Base-by-base conservation (phyloP, 352 stramenopile genomes). In the Albugo candida region DNA sequence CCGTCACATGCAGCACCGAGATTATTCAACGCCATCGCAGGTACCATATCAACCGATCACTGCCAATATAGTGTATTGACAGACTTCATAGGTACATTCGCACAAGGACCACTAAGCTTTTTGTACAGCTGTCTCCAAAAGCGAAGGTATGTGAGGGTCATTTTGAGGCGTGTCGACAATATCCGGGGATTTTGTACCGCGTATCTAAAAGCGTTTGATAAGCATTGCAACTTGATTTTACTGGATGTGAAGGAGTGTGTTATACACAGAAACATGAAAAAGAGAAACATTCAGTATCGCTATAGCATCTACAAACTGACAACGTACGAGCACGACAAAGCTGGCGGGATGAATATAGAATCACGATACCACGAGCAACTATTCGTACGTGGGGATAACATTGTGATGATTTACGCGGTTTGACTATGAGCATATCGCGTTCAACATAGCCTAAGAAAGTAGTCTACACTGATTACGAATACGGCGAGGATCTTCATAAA, bases 161-260 rank as follows among this genome's bases (percentile, higher is more conserved):
- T 96, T 17, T 58, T 96, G 24, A 79, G 89, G 37, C 82, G 83
- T 43, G 68, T 95, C 20, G 89, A 95, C 57, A 91, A 77, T 50
- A 77, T 97, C 18, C 74, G 87, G 14, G 89, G 89, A 36, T 88
- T 70, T n/a, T 79, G 88, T 48, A 79, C 64, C 0, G 89, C 87
- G n/a, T 91, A 77, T 51, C 62, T 97, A 34, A 83, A 95, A 49
- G 86, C 82, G 5, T 96, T 96, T 55, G 89, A 97, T 61, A 96
- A 95, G 61, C 87, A 96, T 63, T 81, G 95, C 63, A 97, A 97
- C 60, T 49, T 97, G 36, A 76, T 96, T 41, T 54, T 97, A 21
- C 52, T 82, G 53, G 83, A 96, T 59, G 87, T 93, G 12, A 70
- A 78, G 36, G 85, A 96, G 54, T 56, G 66, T 11, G 73, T 60